These are phyloP conservation scores for Vitis hybrid DNA, from an alignment of 177 flowering plant genomes.

Conservation along the genomic window DNA sequence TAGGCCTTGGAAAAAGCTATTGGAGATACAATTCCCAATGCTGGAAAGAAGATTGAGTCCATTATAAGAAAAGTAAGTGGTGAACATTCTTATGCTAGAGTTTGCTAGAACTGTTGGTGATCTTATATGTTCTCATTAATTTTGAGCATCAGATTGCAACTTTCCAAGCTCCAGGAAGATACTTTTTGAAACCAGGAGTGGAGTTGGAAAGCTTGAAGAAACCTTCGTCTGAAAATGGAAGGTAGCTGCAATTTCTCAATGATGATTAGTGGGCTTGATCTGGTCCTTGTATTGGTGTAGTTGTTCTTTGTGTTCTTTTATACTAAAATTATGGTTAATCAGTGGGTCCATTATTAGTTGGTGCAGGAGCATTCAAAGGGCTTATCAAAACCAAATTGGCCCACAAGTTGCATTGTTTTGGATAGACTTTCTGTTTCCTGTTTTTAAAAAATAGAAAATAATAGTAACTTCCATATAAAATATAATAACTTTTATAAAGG, in stretches of 20 bases:
- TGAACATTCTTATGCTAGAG: conserved; percentile 6
- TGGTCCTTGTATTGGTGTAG: not conserved
- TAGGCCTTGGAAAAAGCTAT: conserved; percentile 84
- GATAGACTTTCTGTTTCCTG: too few relatives aligned
- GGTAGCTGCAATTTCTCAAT: conserved; percentile 40
- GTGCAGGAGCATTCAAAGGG: too few relatives aligned
- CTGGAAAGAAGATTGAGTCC: conserved; percentile 62
- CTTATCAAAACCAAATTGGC: too few relatives aligned
- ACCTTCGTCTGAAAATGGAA: conserved; percentile 61
- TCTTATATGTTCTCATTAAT: conserved; percentile 25
- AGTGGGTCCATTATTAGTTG: too few relatives aligned
- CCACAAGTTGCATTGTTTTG: too few relatives aligned
- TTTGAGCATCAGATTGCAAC: conserved; percentile 77
- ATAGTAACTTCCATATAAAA: too few relatives aligned
- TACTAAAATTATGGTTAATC: too few relatives aligned
- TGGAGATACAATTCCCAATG: conserved; percentile 65
- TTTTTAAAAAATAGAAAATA: too few relatives aligned
- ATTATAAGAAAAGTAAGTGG: conserved; percentile 69
- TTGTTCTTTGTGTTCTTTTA: not conserved
- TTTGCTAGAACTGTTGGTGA: conserved; percentile 7
- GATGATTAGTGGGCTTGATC: not conserved
- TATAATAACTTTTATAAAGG: too few relatives aligned
- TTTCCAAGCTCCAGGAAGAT: conserved; percentile 81
- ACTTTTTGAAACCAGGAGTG: conserved; percentile 64
- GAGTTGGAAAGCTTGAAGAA: conserved; percentile 67